phyloP scores from a whole-genome alignment of 2,329 filamentous ascomycete species.

The Stenocarpella maydis region DNA sequence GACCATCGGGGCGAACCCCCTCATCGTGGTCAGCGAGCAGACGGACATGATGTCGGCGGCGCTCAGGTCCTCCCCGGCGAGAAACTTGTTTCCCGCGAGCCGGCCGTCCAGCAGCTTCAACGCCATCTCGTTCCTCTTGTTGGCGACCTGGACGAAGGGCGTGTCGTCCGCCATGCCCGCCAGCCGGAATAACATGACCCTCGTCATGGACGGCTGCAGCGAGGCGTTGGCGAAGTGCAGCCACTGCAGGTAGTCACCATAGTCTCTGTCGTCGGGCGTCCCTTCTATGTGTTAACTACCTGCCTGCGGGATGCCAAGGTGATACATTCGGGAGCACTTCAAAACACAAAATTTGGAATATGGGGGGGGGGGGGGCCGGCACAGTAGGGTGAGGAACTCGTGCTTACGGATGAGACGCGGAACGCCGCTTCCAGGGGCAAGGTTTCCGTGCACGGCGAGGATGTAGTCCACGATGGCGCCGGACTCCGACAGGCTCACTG shows the following conservation, averaged over 20 bases:
- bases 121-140: constrained; percentile 37
- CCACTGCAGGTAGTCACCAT: constrained; percentile 71
- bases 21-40: constrained; percentile 68
- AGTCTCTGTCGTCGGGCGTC: constrained; percentile 60
- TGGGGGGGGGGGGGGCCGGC: too few species aligned
- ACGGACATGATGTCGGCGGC: constrained; percentile 72
- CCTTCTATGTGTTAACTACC: constrained; percentile 33
- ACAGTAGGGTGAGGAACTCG: too few species aligned
- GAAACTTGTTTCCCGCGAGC: constrained; percentile 57
- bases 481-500: constrained; percentile 60
- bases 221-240: constrained; percentile 63
- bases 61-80: constrained; percentile 69
- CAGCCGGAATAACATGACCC: constrained; percentile 48
- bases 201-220: constrained; percentile 25
- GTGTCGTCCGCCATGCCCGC: constrained; percentile 42
- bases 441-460: constrained; percentile 44
- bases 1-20: constrained; percentile 55
- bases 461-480: constrained; percentile 71
- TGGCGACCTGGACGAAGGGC: constrained; percentile 41
- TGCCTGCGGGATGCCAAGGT: too few species aligned
- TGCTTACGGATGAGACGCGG: constrained; percentile 36
- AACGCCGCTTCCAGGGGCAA: background rate
- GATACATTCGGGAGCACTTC: too few species aligned
- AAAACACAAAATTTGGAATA: too few species aligned
- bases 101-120: constrained; percentile 58